Evolutionary conservation across 495 filamentous ascomycete species (phyloP), one percentile per base, ranked within the genome.

Genomic region (Coniosporium apollinis): DNA sequence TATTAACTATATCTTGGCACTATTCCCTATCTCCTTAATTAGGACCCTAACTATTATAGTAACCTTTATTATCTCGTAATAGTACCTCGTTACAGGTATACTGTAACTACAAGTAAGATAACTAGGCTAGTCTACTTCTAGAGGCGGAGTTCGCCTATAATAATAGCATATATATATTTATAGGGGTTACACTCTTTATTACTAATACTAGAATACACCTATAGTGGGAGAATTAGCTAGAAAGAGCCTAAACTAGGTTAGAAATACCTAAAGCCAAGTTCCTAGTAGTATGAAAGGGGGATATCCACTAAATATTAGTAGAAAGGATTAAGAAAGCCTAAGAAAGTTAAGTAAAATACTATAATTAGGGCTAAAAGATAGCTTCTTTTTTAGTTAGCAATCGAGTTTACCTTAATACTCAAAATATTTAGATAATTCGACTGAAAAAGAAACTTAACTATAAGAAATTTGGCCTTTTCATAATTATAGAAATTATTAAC

Each of bases 371-470:
- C 8, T 19, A 26, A 4, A 7, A 36, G 21, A 31, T 36, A 14
- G 8, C 17, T 8, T 5, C 14, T n/a, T 40, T 10, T 26, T 9
- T 20, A 7, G 15, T 18, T 21, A 31, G 37, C 18, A 16, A 40
- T 16, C 5, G 6, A 36, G 37, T 40, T 16, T 9, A 9, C 16
- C 19, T 40, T 37, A 16, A 9, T 36, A 36, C 26, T 6, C 36
- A 40, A 16, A 40, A 40, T 22, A 16, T 40, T 36, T 4, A 36
- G 4, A 6, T 36, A n/a, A 10, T 8, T 5, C 9, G 20, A 13
- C 38, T 37, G 28, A 41, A 22, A 9, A 36, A 37, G 32, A 41
- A 37, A 24, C 19, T 41, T 9, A n/a, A 14, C 3, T 16, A n/a
- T 3, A 41, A 28, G 21, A 35, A 39, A 15, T 3, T 37, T 14